Base-by-base conservation (phyloP, 352 stramenopile species). In the Peronosclerospora sorghi region DNA sequence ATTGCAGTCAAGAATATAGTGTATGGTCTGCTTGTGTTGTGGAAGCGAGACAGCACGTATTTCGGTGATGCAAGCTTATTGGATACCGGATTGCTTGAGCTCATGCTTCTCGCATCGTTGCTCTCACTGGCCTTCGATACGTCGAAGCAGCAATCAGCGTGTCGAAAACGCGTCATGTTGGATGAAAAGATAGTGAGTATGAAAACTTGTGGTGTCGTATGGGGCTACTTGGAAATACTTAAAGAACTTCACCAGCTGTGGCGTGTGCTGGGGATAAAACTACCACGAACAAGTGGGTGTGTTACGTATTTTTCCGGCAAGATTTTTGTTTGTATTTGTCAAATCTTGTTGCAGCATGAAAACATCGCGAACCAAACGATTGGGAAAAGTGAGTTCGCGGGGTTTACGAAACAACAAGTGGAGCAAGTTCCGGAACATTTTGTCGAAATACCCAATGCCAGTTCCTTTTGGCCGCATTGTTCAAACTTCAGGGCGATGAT, bases 241-340 rank as follows among this genome's bases (percentile, higher is more conserved):
- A 79, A 78, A 15, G 51, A 79, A 9, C 41, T 87, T 15, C 56
- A 76, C 37, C 72, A 83, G 20, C 30, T 83, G 35, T 60, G 68
- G 1, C 42, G 65, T 35, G 46, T 81, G 13, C 34, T 85, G 20
- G 72, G 75, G 13, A 73, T 72, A 35, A 70, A 61, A 20, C 15
- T 55, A 14, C 56, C 62, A 13, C 35, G 41, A 14, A 65, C 53
- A 14, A 45, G 41, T 2, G 62, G 57, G 17, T 86, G 72, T n/a
- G n/a, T n/a, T n/a, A n/a, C n/a, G n/a, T n/a, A n/a, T n/a, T n/a
- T n/a, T n/a, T n/a, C n/a, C n/a, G 54, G 67, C 5, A 72, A 85
- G 45, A 58, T 83, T 17, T 85, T 84, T 41, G 28, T 79, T n/a
- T 52, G 56, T 17, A 62, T 83, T 1, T 85, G 65, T 14, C 40